Base-by-base conservation (phyloP, 768 basidiomycete genomes). In the Rhizopogon sp. region DNA sequence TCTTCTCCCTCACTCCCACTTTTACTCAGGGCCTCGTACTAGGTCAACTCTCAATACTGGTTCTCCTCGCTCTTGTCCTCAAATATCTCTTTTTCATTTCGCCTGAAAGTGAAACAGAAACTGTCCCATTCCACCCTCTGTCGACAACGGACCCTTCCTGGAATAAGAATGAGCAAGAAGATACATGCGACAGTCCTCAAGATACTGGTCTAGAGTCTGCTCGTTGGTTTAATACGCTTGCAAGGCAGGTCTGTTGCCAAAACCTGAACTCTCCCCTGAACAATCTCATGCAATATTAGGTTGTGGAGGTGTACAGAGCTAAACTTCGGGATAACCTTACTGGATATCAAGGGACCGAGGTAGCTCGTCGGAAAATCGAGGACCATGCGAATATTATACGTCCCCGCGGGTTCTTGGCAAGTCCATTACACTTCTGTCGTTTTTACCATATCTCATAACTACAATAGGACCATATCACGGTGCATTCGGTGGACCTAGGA, bases 11-110 rank as follows among this genome's bases (percentile, higher is more conserved):
- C 42, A 84, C 88, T 62, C 90, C 88, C 20, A 94, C 92, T 1
- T 99, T 99, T 72, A 97, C 95, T 0, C 95, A 98, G 67, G 96
- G 96, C 14, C 81, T 99, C 37, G 76, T 99, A 39, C 72, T 98
- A 43, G 96, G 96, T 54, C 96, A 98, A 70, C 77, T 92, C 20
- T 95, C 93, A 25, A 87, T 99, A 62, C 75, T 93, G 43, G 64
- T 88, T 50, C 78, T 95, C 45, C 79, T 91, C 29, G 78, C 77
- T 45, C 73, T 94, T 58, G 82, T 99, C 66, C 83, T 99, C 72
- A 90, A 91, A 66, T 98, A 97, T 73, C 85, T 98, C 54, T 97
- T 99, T 66, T 86, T 99, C 58, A 92, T 97, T 62, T 83, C 90
- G 6, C 77, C 83, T 28, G 74, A 80, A 56, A 72, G 79, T 59